Evolutionary conservation across 2,329 filamentous ascomycete genomes (phyloP), one percentile per base, ranked within the genome.

Genomic region (Fusarium protoensiforme): DNA sequence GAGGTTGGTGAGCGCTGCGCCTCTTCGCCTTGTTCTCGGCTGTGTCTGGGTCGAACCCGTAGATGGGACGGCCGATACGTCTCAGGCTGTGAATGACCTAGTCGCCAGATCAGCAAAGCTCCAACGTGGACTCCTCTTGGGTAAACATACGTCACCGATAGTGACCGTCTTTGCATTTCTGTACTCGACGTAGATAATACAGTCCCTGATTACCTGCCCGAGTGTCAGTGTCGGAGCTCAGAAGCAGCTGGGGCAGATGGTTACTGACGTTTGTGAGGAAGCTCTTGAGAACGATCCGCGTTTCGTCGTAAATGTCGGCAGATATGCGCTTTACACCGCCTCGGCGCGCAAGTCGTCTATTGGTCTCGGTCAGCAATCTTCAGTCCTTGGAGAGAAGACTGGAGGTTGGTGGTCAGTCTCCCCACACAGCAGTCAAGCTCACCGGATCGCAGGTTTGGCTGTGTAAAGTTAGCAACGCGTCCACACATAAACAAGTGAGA

Each of bases 281-380:
- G 0, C 75, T 68, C 24, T 86, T 89, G 2, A 95, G 61, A 0
- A 85, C 89, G 0, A 5, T 20, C 0, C 93, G 85, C 0, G 87
- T 80, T 0, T 93, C 91, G 0, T 90, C 85, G 75, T 95, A 95
- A 4, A 95, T 91, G 0, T 53, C 72, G 0, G 79, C 87, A 0
- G 91, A 92, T 10, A 95, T 94, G 0, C 93, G 86, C 79, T 95
- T 95, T 0, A 96, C 91, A 0, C 93, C 93, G 2, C 93, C 93
- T 8, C 93, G 90, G 7, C 93, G 89, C 1, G 93, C 93, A 0
- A 96, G 82, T 43, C 93, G 91, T 73, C 92, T 91, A 66, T 22
- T 22, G 13, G 20, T 29, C n/a, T 24, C 27, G 5, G 43, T 77
- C 35, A 77, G 72, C 41, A 51, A 22, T 65, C 14, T 27, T 20